A percentile compares a stretch with the other conserved stretches of the same genome.
Conservation (phyloP, 2,329 filamentous ascomycete species). For the Chaetomiaceae sp. region DNA sequence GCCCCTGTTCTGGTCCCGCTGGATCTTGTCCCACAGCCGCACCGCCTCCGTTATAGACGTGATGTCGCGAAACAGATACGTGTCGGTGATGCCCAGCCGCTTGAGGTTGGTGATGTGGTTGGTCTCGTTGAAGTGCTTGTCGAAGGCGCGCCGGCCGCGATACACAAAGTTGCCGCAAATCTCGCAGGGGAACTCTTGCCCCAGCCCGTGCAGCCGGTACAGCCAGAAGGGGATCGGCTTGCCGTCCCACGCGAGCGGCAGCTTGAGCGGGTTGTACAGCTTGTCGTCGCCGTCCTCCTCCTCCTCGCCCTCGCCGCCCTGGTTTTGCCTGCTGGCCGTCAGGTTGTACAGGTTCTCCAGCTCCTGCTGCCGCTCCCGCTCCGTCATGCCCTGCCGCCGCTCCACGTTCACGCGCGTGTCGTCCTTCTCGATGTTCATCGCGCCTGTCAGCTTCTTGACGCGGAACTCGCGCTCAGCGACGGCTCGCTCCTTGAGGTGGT, state of each 20-base stretch:
- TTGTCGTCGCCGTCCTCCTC: slow-evolving; percentile 76
- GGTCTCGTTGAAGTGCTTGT: slow-evolving; percentile 97
- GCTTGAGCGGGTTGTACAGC: slow-evolving; percentile 93
- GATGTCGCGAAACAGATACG: slow-evolving; percentile 87
- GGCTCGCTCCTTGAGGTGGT: slow-evolving; percentile 74
- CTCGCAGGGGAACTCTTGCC: slow-evolving; percentile 91
- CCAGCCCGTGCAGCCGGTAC: slow-evolving; percentile 91
- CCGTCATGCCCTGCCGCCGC: slow-evolving; percentile 94
- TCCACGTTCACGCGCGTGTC: slow-evolving; percentile 94
- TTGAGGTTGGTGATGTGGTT: slow-evolving; percentile 90
- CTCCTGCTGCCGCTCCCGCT: slow-evolving; percentile 89
- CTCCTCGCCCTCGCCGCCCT: slow-evolving; percentile 57
- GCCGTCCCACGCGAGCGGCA: slow-evolving; percentile 94
- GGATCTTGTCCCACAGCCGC: slow-evolving; percentile 87
- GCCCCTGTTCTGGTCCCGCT: slow-evolving; percentile 73
- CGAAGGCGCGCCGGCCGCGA: slow-evolving; percentile 91
- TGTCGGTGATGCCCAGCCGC: slow-evolving; percentile 88
- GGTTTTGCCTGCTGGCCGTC: slow-evolving; percentile 39
- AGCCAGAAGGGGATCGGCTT: slow-evolving; percentile 99
- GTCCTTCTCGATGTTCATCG: slow-evolving; percentile 79
- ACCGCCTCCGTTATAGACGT: slow-evolving; percentile 85
- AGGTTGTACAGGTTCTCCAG: slow-evolving; percentile 72
- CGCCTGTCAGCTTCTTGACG: slow-evolving; percentile 69
- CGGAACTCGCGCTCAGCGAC: slow-evolving; percentile 85
- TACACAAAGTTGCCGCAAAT: slow-evolving; percentile 99